phyloP scores from a whole-genome alignment of 805 yeast species.

The Sugiyamaella chiloensis region DNA sequence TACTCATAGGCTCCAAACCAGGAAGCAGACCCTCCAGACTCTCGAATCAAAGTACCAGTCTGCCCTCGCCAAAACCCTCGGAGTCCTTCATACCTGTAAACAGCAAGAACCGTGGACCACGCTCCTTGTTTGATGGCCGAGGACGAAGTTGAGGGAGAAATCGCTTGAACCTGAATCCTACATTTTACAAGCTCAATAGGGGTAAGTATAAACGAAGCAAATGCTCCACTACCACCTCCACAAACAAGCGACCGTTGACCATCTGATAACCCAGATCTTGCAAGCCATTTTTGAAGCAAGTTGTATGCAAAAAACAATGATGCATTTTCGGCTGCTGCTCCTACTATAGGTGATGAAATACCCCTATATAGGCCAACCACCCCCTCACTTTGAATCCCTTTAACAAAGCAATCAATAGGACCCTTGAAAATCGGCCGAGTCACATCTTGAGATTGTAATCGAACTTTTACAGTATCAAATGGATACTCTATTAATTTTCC shows the following conservation, averaged over 20 bases:
- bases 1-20: slow-evolving; percentile 92
- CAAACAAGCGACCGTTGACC: slow-evolving; percentile 45
- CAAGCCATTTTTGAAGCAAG: slow-evolving; percentile 10
- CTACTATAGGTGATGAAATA: slow-evolving; percentile 73
- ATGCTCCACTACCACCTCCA: slow-evolving; percentile 81
- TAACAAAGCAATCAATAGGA: slow-evolving; percentile 61
- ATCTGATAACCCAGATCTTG: slow-evolving; percentile 32
- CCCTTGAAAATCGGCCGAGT: slow-evolving; percentile 48
- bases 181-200: slow-evolving; percentile 93
- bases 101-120: slow-evolving; percentile 39
- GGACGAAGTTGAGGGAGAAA: slow-evolving; percentile 20
- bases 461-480: slow-evolving; percentile 86
- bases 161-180: slow-evolving; percentile 67
- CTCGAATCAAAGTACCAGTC: slow-evolving; percentile 74
- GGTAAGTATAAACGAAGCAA: slow-evolving; percentile 78
- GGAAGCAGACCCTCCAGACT: slow-evolving; percentile 84
- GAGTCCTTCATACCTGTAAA: slow-evolving; percentile 54
- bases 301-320: slow-evolving; percentile 55
- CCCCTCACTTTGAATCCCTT: slow-evolving; percentile 69
- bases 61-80: slow-evolving; percentile 87
- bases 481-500: slow-evolving; percentile 90
- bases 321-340: slow-evolving; percentile 89
- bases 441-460: slow-evolving; percentile 68
- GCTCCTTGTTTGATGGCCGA: slow-evolving; percentile 22
- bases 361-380: slow-evolving; percentile 75